Base-by-base conservation (phyloP, 805 yeast species). In the Candida succiphila region DNA sequence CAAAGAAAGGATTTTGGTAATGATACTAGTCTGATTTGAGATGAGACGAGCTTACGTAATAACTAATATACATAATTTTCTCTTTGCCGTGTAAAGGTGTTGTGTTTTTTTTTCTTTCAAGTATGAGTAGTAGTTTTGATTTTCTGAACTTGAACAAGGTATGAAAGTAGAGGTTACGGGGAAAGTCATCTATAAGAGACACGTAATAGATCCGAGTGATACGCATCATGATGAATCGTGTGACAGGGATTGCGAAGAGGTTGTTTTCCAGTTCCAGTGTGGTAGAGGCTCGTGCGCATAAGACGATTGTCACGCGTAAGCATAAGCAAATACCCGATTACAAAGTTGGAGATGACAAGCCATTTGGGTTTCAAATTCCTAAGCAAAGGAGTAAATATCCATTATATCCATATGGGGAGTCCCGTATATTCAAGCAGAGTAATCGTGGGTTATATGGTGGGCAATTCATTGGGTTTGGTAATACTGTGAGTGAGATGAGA, bases 371-470 rank as follows among this genome's bases (percentile, higher is more conserved):
- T 6, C 48, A 50, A 38, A 54, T 73, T 30, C 79, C 82, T 20
- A 53, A 54, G 27, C 53, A 59, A 37, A 56, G 52, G 20, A 54
- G 62, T 16, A 45, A 62, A 30, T 65, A 64, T 43, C 92, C 92
- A 9, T 76, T 66, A 8, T 82, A 82, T 52, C 78, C 83, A 33
- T 89, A 79, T 57, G 89, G 89, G 19, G 87, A 82, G 38, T 69
- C 96, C 3, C 60, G 64, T 34, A 68, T 75, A 40, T 89, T 76
- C 64, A 87, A 87, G 53, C 81, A 87, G 58, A 77, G 88, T 45
- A 85, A 89, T 54, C 63, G 78, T 33, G 98, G 97, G 5, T 67
- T 92, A 27, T 89, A 72, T 54, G 99, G 97, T 17, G 98, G 96
- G 13, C 73, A 82, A 36, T 80, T 79, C 50, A 72, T 84, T 32